phyloP scores from a whole-genome alignment of 768 basidiomycete genomes.

The Cystobasidium onofrii region DNA sequence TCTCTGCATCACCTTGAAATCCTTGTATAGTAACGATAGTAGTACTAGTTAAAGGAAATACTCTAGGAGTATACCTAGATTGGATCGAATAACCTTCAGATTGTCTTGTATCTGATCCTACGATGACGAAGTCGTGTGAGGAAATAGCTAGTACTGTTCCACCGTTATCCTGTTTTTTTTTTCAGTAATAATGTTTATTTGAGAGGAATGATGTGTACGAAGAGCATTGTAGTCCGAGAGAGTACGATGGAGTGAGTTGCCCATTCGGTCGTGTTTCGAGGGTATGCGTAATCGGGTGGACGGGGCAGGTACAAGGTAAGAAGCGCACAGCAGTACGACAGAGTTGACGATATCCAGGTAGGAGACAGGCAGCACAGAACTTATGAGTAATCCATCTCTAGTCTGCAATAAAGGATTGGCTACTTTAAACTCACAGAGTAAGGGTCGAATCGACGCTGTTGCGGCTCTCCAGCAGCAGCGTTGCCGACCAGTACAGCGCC shows the following conservation, averaged over 20 bases:
- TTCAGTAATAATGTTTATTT: too few species aligned
- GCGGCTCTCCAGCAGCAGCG: conserved; percentile 6
- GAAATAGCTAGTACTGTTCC: conserved; percentile 89
- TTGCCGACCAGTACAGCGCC: not conserved
- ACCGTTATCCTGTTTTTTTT: conserved; percentile 54
- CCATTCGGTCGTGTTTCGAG: not conserved
- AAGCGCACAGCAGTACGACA: too few species aligned
- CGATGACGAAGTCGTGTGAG: conserved; percentile 83
- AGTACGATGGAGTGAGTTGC: too few species aligned
- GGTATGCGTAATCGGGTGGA: not conserved
- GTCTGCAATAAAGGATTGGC: too few species aligned
- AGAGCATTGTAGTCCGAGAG: too few species aligned
- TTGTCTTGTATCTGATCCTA: conserved; percentile 94
- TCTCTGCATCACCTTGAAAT: conserved; percentile 93
- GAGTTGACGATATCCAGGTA: too few species aligned
- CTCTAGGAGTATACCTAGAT: conserved; percentile 91
- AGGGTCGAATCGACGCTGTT: conserved; percentile 20
- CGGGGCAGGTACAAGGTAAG: too few species aligned
- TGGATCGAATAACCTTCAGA: conserved; percentile 96
- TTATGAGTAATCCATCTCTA: too few species aligned
- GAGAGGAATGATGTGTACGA: too few species aligned
- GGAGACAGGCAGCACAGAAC: too few species aligned
- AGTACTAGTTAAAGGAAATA: conserved; percentile 62
- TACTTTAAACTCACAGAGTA: conserved; percentile 12
- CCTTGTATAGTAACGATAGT: conserved; percentile 84